These are phyloP conservation scores for Aciculosporium take DNA, from an alignment of 2,329 filamentous ascomycete species.

Conservation along the genomic window DNA sequence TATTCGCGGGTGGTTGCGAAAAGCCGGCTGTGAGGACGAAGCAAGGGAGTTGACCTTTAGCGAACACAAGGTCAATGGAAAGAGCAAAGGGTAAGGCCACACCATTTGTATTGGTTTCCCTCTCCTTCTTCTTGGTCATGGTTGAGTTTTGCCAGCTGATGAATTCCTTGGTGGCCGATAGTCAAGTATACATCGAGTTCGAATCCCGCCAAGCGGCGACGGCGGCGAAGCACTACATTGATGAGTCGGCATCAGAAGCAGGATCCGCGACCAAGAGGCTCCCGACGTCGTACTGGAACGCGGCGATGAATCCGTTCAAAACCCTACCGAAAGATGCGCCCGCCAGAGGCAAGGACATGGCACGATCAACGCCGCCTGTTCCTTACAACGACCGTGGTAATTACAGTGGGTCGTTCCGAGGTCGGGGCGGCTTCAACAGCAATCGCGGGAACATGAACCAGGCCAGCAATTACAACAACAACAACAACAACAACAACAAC, in stretches of 20 bases:
- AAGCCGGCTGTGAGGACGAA: constrained; percentile 69
- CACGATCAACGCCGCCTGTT: constrained; percentile 37
- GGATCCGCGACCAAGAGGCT: constrained; percentile 51
- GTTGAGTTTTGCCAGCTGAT: not conserved
- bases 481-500: constrained; percentile 24
- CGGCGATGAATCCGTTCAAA: constrained; percentile 73
- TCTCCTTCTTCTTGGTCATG: too few relatives aligned
- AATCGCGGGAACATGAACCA: constrained; percentile 35
- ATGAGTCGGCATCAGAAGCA: constrained; percentile 41
- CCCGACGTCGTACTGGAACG: constrained; percentile 59
- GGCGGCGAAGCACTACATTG: constrained; percentile 69
- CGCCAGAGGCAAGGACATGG: constrained; percentile 41
- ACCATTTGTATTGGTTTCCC: too few relatives aligned
- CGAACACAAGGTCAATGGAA: constrained; percentile 97
- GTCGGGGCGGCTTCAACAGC: constrained; percentile 33
- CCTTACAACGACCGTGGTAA: constrained; percentile 32
- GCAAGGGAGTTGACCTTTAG: constrained; percentile 90
- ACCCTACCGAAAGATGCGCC: constrained; percentile 83
- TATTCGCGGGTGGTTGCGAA: constrained; percentile 70
- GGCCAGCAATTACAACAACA: constrained; percentile 4
- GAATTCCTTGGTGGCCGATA: constrained; percentile 15
- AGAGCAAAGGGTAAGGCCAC: constrained; percentile 76
- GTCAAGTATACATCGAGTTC: constrained; percentile 75
- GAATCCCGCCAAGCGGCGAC: constrained; percentile 71
- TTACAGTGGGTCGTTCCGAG: constrained; percentile 36